A percentile compares a stretch with the other conserved stretches of the same genome.
These are phyloP conservation scores for Rhynchosporium graminicola DNA, from an alignment of 2,329 filamentous ascomycete genomes.

Conservation along the genomic window DNA sequence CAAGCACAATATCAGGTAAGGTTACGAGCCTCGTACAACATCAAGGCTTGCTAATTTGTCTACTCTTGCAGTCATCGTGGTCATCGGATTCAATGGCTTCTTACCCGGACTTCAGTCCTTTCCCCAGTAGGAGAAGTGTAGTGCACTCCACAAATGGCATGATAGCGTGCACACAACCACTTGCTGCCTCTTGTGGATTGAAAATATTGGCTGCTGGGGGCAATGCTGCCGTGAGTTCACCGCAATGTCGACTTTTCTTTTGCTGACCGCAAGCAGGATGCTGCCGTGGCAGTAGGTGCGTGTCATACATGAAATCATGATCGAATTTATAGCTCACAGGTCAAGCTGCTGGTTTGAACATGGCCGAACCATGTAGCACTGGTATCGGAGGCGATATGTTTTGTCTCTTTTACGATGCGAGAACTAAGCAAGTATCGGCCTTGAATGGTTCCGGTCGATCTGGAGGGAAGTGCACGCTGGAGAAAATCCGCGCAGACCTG, in stretches of 20 bases:
- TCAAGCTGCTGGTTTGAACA: slow-evolving; percentile 81
- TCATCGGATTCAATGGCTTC: slow-evolving; percentile 5
- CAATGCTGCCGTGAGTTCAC: slow-evolving; percentile 65
- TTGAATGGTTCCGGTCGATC: slow-evolving; percentile 87
- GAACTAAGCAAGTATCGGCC: slow-evolving; percentile 76
- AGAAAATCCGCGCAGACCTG: slow-evolving; percentile 68
- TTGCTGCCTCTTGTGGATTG: slow-evolving; percentile 85
- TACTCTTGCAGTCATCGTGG: not conserved
- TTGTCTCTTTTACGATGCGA: slow-evolving; percentile 30
- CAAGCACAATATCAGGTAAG: too few relatives aligned
- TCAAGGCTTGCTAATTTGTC: not conserved
- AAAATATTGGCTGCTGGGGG: slow-evolving; percentile 80
- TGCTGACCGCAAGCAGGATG: slow-evolving; percentile 61
- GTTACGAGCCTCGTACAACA: not conserved
- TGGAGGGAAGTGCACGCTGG: slow-evolving; percentile 66
- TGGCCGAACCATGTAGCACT: slow-evolving; percentile 89
- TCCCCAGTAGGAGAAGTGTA: slow-evolving; percentile 80
- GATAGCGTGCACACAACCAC: slow-evolving; percentile 83
- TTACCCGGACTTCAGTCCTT: slow-evolving; percentile 40
- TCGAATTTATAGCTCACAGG: slow-evolving; percentile 26
- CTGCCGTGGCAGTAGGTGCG: slow-evolving; percentile 82
- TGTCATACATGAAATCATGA: not conserved
- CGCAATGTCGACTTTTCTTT: not conserved
- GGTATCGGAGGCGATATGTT: slow-evolving; percentile 91
- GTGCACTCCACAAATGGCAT: slow-evolving; percentile 93